Conservation (phyloP, 768 basidiomycete species). For the Pisolithus albus region DNA sequence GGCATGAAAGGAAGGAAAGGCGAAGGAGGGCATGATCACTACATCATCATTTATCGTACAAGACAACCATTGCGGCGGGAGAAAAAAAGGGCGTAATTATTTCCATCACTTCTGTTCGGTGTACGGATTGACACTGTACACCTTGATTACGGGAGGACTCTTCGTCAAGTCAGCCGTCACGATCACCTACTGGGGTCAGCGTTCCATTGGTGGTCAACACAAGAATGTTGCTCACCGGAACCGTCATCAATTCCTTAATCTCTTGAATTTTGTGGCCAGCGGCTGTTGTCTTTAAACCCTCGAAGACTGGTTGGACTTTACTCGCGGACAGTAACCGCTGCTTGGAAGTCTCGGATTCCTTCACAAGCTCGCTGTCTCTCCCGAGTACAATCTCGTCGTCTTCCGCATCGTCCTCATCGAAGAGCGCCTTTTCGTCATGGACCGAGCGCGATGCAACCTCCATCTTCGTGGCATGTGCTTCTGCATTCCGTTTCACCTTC, state of each 20-base stretch:
- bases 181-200: slow-evolving; percentile 57
- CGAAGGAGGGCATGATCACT: slow-evolving; percentile 24
- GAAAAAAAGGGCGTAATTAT: neutral
- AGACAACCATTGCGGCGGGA: slow-evolving; percentile 8
- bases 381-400: slow-evolving; percentile 79
- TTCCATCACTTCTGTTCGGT: slow-evolving; percentile 49
- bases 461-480: slow-evolving; percentile 88
- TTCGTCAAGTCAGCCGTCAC: slow-evolving; percentile 93
- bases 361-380: slow-evolving; percentile 37
- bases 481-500: slow-evolving; percentile 89
- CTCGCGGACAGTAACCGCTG: slow-evolving; percentile 75
- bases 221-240: slow-evolving; percentile 58
- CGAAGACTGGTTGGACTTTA: slow-evolving; percentile 72
- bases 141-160: slow-evolving; percentile 95
- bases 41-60: slow-evolving; percentile 27
- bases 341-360: slow-evolving; percentile 55
- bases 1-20: slow-evolving; percentile 25
- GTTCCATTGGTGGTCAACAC: neutral
- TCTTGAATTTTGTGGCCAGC: slow-evolving; percentile 95
- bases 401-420: slow-evolving; percentile 80
- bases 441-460: slow-evolving; percentile 80
- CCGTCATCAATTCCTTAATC: slow-evolving; percentile 87
- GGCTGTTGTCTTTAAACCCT: slow-evolving; percentile 65
- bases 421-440: slow-evolving; percentile 81
- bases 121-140: slow-evolving; percentile 93